Evolutionary conservation across 768 basidiomycete genomes (phyloP).

Genomic region (Cantharellus anzutake): DNA sequence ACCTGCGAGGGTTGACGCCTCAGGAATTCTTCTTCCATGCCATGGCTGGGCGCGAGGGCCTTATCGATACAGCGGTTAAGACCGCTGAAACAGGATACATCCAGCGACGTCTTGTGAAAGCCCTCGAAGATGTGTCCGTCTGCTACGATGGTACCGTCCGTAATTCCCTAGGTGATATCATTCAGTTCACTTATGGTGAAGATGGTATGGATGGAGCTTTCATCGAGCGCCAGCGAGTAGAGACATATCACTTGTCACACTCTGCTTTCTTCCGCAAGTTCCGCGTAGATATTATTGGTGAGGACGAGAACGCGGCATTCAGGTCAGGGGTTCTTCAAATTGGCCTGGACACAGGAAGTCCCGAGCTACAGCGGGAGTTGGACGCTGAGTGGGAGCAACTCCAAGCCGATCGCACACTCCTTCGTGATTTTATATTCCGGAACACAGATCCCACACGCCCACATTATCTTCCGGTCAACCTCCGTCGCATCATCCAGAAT

Average conservation of each 20-base stretch:
- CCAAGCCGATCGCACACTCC: conserved; percentile 48
- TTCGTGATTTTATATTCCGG: conserved; percentile 76
- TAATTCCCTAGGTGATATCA: conserved; percentile 88
- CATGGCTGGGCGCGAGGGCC: conserved; percentile 97
- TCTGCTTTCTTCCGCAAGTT: conserved; percentile 78
- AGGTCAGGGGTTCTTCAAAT: conserved; percentile 63
- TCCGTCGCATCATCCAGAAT: conserved; percentile 89
- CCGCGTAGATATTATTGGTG: conserved; percentile 70
- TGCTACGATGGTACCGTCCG: conserved; percentile 96
- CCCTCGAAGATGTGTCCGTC: conserved; percentile 92
- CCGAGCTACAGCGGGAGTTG: conserved; percentile 64
- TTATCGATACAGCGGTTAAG: conserved; percentile 99
- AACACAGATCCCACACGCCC: conserved; percentile 46
- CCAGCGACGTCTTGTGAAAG: conserved; percentile 94
- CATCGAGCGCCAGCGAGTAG: conserved; percentile 89
- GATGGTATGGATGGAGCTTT: conserved; percentile 98
- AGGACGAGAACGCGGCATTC: conserved; percentile 60
- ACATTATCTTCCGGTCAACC: conserved; percentile 88
- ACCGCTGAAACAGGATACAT: conserved; percentile 99
- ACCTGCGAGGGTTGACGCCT: conserved; percentile 85
- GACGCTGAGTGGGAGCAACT: conserved; percentile 60
- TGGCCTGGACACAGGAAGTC: conserved; percentile 68
- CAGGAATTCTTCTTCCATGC: conserved; percentile 99
- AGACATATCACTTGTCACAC: conserved; percentile 69
- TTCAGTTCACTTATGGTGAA: conserved; percentile 95